Conservation (phyloP, 2,329 filamentous ascomycete genomes). For the Aspergillus tubingensis region DNA sequence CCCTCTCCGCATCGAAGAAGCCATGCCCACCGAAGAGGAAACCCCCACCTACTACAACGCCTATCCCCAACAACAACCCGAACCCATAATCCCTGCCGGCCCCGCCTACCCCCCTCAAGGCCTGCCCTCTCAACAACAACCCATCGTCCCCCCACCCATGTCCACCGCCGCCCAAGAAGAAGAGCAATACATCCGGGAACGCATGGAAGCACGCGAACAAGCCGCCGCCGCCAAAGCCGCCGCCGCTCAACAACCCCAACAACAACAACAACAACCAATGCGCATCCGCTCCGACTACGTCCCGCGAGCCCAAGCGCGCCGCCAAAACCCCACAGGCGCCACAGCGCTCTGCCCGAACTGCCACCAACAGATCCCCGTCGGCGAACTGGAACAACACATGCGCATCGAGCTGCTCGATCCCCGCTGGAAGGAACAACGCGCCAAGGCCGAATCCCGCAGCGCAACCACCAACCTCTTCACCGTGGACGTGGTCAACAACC, state of each 20-base stretch:
- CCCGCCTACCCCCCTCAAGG: constrained; percentile 35
- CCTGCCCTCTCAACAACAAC: constrained; percentile 32
- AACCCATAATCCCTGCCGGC: constrained; percentile 24
- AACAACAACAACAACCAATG: constrained; percentile 59
- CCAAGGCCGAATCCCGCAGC: constrained; percentile 81
- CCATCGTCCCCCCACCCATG: constrained; percentile 25
- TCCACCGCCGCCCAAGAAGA: constrained; percentile 54
- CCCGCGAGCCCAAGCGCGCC: constrained; percentile 74
- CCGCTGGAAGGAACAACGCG: constrained; percentile 92
- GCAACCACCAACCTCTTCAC: constrained; percentile 84
- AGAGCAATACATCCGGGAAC: constrained; percentile 63
- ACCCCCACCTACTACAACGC: constrained; percentile 55
- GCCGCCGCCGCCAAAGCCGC: constrained; percentile 79
- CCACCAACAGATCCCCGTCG: constrained; percentile 81
- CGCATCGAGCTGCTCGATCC: constrained; percentile 92
- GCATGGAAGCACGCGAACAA: constrained; percentile 55
- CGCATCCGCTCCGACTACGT: constrained; percentile 94
- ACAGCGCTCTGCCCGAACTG: constrained; percentile 85
- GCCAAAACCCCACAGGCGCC: constrained; percentile 64
- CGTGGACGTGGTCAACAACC: constrained; percentile 84
- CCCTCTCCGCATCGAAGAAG: constrained; percentile 86
- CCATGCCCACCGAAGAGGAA: constrained; percentile 78
- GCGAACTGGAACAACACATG: constrained; percentile 90
- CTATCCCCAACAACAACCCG: constrained; percentile 45
- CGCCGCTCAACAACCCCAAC: constrained; percentile 40